Base-by-base conservation (phyloP, 1,139 yeast species). In the Hanseniaspora sp. region DNA sequence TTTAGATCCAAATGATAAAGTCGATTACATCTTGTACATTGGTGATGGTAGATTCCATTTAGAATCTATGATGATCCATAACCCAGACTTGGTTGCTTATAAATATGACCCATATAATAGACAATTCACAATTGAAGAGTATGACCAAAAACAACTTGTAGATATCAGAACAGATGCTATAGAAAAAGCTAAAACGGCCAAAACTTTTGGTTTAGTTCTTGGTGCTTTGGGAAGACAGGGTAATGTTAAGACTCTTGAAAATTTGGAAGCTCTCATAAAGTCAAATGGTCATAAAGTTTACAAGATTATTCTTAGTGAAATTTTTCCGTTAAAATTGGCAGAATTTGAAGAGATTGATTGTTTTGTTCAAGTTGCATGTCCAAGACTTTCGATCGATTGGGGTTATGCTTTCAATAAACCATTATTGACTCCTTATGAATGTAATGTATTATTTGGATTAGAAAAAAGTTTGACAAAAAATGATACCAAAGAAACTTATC, bases 181-280 rank as follows among this genome's bases (percentile, higher is more conserved):
- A 8, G 67, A 67, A 3, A 78, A 77, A 0, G 86, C 87, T 1
- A 59, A 63, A 38, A 63, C 65, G 9, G 90, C 88, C 0, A 74
- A 76, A 56, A 83, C 80, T 46, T 78, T 90, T 33, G 99, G 97
- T 0, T 71, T 92, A 17, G 85, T 92, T 33, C 70, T 94, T 28
- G 99, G 99, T n/a, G 95, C 96, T 0, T 72, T 92, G 54, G 99
- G 99, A 4, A 78, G 99, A 62, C 99, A 92, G 69, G 99, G 99
- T 7, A 88, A 83, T 64, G 78, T 92, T 5, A 72, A 77, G 30
- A 90, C 98, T 0, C 75, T 87, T 49, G 76, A 76, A 34, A 77
- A 78, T 61, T 66, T 90, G 44, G 87, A 88, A 66, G 63, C 66
- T 7, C 73, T 74, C 56, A 71, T 87, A 51, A 61, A 62, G 1